These are phyloP conservation scores for Acanthamoeba lenticulata DNA, from an alignment of 208 protist genomes.

Conservation along the genomic window DNA sequence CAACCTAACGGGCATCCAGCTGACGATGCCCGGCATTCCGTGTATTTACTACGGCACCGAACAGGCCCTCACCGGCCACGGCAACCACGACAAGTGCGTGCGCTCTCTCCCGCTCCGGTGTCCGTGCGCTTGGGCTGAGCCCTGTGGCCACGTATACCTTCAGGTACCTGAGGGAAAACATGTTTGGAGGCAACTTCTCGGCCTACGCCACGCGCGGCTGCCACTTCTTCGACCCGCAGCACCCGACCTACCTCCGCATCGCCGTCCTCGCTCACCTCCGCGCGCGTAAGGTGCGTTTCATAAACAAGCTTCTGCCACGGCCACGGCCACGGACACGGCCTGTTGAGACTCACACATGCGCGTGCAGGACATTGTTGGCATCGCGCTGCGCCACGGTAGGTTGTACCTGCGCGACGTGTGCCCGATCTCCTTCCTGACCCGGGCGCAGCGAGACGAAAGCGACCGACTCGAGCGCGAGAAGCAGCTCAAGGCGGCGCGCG, in stretches of 20 bases:
- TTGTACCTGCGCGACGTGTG: conserved; percentile 1
- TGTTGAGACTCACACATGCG: too few species aligned
- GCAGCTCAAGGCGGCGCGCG: neutral
- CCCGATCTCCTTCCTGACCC: neutral
- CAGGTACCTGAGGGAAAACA: conserved; percentile 8
- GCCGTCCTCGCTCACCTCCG: neutral
- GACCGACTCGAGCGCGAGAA: neutral
- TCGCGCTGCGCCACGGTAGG: neutral
- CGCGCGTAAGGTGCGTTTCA: neutral
- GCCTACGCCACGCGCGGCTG: conserved; percentile 20
- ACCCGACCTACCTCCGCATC: conserved; percentile 19
- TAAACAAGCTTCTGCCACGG: too few species aligned
- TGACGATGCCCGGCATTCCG: conserved; percentile 8
- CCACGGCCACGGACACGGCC: too few species aligned
- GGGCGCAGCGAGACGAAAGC: neutral
- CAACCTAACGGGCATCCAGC: neutral
- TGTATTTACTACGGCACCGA: conserved; percentile 44
- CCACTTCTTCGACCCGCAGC: conserved; percentile 13
- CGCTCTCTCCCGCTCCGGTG: neutral
- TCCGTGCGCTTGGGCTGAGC: neutral
- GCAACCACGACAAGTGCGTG: conserved; percentile 1
- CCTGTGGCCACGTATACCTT: neutral
- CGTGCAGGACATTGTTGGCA: neutral
- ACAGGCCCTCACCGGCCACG: conserved; percentile 7
- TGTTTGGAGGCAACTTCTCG: neutral